Evolutionary conservation across 2,329 filamentous ascomycete species (phyloP), one percentile per base, ranked within the genome.

Genomic region (Zarea fungicola): DNA sequence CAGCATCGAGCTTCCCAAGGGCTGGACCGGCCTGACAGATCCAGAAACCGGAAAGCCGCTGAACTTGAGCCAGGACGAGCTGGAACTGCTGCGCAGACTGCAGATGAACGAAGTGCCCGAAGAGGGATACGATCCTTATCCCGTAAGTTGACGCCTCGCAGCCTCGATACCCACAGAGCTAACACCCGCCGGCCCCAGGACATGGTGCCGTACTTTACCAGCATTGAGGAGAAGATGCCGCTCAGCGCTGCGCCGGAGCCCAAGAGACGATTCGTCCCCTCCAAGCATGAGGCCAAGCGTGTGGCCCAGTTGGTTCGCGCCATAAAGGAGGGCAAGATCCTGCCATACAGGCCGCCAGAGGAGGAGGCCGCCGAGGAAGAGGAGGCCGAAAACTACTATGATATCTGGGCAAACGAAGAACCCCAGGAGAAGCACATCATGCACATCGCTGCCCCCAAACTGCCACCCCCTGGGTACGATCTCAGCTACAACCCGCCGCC

Each of bases 271-370:
- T 99, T 97, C 65, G 73, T 99, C 9, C 93, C 95, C 6, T 97
- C 92, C 40, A 97, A 96, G 69, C 89, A 99, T 66, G 93, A 99
- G 69, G 87, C 89, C 26, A 96, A 96, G 74, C 83, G 91, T 50
- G 82, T 99, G 44, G 96, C 96, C 82, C 97, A 99, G 73, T 83
- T 99, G 60, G 93, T 97, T 47, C 89, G 88, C 62, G 93, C 93
- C 31, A 99, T 99, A 58, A 84, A 87, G 56, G 92, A 97, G 68
- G 93, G 95, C 29, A 83, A 90, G 42, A 97, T 99, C 57, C 73
- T 95, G 60, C 95, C 95, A 4, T 95, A 95, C 72, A 89, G 84
- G 63, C 81, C 89, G 4, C 83, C 83, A 0, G 77, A 83, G 60
- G 87, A 79, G 55, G 72, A 68, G 36, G 69, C 89, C 58, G 78